phyloP scores from a whole-genome alignment of 2,329 filamentous ascomycete genomes.

The Colletotrichum sp. region DNA sequence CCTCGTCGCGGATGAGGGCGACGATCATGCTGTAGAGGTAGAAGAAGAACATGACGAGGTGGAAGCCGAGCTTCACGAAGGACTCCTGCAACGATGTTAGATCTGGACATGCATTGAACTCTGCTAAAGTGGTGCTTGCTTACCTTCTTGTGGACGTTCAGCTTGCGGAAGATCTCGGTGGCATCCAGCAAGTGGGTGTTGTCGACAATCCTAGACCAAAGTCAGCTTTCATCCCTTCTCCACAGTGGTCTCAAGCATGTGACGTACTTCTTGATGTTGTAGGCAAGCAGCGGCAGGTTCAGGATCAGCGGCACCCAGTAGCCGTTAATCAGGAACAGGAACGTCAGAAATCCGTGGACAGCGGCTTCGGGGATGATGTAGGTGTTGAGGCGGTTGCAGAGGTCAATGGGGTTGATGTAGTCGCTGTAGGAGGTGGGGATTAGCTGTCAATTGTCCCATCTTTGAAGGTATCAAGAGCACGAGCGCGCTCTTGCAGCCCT shows the following conservation, averaged over 20 bases:
- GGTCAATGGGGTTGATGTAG: slow-evolving; percentile 99
- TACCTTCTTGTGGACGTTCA: slow-evolving; percentile 99
- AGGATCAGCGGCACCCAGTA: slow-evolving; percentile 95
- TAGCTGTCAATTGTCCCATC: slow-evolving; percentile 26
- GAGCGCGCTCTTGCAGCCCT: not conserved
- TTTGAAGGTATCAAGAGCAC: not conserved
- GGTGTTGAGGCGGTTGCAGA: slow-evolving; percentile 99
- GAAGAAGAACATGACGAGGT: slow-evolving; percentile 99
- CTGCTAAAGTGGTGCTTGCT: not conserved
- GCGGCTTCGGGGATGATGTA: slow-evolving; percentile 99
- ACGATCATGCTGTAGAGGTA: slow-evolving; percentile 99
- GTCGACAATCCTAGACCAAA: slow-evolving; percentile 79
- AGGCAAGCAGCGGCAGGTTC: slow-evolving; percentile 89
- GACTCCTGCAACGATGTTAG: slow-evolving; percentile 74
- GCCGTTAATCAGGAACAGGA: slow-evolving; percentile 96
- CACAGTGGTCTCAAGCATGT: not conserved
- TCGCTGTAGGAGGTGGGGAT: slow-evolving; percentile 64
- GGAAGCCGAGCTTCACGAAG: slow-evolving; percentile 98
- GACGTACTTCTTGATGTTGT: slow-evolving; percentile 97
- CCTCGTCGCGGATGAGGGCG: slow-evolving; percentile 94
- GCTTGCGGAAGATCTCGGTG: slow-evolving; percentile 98
- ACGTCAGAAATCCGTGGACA: slow-evolving; percentile 94
- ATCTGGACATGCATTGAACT: not conserved
- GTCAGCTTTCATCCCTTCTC: slow-evolving; percentile 2
- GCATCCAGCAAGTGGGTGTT: slow-evolving; percentile 97